Percentiles rank a stretch among this genome's conserved stretches.
phyloP scores from a whole-genome alignment of 1,284 basidiomycete genomes.

The Fereydounia khargensis region DNA sequence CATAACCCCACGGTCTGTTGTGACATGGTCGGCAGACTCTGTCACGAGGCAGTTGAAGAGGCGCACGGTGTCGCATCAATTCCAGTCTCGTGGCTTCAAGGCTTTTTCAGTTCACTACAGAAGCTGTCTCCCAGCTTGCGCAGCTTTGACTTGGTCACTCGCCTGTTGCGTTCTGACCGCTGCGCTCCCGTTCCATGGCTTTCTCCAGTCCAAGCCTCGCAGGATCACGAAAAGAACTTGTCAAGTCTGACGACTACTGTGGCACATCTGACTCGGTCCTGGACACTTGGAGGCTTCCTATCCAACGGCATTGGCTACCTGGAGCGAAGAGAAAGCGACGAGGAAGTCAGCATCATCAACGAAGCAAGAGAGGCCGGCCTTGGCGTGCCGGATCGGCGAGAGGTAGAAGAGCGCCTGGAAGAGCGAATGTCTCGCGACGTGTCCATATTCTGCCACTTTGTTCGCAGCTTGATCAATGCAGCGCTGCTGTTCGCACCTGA shows the following conservation, averaged over 20 bases:
- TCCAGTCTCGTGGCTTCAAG: neutral
- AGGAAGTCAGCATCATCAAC: neutral
- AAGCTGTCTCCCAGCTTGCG: neutral
- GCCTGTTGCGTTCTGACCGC: neutral
- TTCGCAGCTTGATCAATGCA: neutral
- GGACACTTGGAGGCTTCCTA: neutral
- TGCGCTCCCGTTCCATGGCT: neutral
- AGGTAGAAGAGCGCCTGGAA: neutral
- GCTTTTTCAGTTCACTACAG: neutral
- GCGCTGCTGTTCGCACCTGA: constrained; percentile 2
- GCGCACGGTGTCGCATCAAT: neutral
- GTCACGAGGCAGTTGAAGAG: neutral
- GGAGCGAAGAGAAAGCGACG: neutral
- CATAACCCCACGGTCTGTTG: neutral
- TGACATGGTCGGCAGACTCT: neutral
- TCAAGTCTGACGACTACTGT: neutral
- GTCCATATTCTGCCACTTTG: constrained; percentile 1
- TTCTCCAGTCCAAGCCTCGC: neutral
- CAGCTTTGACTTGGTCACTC: constrained; percentile 1
- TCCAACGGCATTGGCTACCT: neutral
- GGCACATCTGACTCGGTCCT: neutral
- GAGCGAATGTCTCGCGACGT: neutral
- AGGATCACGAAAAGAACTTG: neutral
- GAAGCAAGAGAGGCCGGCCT: neutral
- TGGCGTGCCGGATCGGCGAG: neutral